Conservation (phyloP, 78 protist species). For the Mantamonas sphyraenae region DNA sequence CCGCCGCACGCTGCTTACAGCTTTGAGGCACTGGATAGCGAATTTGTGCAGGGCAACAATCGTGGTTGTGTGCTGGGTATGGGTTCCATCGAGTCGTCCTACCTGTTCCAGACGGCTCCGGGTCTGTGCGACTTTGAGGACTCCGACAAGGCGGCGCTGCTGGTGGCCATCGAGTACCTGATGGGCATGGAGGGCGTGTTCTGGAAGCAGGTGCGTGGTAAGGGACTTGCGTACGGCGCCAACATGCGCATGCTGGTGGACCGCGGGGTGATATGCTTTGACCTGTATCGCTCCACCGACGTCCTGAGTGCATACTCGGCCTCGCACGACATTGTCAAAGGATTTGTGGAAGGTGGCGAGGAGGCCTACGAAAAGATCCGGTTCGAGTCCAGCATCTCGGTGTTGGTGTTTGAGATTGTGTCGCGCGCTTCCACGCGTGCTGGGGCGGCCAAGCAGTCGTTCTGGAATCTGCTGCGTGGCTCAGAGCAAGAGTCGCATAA, state of each 20-base stretch:
- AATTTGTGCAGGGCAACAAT: too few relatives aligned
- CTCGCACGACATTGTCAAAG: constrained; percentile 19
- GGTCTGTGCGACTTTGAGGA: background rate
- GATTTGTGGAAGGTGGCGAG: background rate
- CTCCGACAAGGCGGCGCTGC: constrained; percentile 10
- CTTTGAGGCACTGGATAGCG: too few relatives aligned
- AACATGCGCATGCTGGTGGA: constrained; percentile 13
- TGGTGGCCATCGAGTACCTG: constrained; percentile 10
- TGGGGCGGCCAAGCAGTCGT: background rate
- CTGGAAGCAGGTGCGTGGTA: constrained; percentile 46
- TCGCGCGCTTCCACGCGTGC: background rate
- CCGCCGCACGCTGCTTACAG: too few relatives aligned
- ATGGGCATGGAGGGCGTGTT: constrained; percentile 46
- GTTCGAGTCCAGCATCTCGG: background rate
- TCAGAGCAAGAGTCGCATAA: background rate
- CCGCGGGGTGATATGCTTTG: constrained; percentile 18
- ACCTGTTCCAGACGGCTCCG: background rate
- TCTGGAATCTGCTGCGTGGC: background rate
- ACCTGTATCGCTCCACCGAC: background rate
- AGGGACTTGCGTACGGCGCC: constrained; percentile 39
- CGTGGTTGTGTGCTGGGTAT: too few relatives aligned
- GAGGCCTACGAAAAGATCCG: background rate
- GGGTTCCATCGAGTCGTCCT: background rate
- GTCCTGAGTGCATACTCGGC: background rate
- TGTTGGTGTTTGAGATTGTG: background rate